A percentile compares a stretch with the other conserved stretches of the same genome.
Evolutionary conservation across 768 basidiomycete genomes (phyloP).

Genomic region (Peribolospora kevripleyi): DNA sequence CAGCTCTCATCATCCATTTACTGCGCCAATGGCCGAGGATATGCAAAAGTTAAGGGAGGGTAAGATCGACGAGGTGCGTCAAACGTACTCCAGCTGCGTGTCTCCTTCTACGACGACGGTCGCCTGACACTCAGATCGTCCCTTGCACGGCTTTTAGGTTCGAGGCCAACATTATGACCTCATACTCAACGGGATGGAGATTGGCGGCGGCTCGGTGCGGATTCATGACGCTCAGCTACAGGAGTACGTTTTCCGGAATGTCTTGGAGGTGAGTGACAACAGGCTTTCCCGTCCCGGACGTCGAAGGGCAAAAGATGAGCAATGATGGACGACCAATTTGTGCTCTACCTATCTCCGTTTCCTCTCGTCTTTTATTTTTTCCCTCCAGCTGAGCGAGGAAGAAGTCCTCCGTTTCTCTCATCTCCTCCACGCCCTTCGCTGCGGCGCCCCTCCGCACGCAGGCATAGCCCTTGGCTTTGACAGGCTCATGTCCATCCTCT

Average conservation of each 20-base stretch:
- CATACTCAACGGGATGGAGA: constrained; percentile 76
- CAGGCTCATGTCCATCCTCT: constrained; percentile 72
- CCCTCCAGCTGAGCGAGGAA: constrained; percentile 36
- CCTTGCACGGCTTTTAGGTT: constrained; percentile 26
- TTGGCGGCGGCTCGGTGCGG: constrained; percentile 80
- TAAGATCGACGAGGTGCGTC: constrained; percentile 28
- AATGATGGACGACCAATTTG: background rate
- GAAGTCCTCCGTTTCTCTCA: constrained; percentile 60
- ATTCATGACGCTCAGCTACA: constrained; percentile 75
- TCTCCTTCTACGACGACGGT: background rate
- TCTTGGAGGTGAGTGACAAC: constrained; percentile 42
- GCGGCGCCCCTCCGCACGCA: constrained; percentile 85
- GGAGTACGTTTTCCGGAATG: constrained; percentile 47
- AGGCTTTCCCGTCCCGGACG: background rate
- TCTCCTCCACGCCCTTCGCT: constrained; percentile 58
- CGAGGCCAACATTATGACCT: constrained; percentile 93
- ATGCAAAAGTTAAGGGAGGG: constrained; percentile 49
- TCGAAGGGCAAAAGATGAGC: background rate
- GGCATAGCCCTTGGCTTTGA: constrained; percentile 65
- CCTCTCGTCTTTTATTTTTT: background rate
- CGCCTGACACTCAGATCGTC: constrained; percentile 1
- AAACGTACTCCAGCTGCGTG: constrained; percentile 4
- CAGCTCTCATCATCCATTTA: constrained; percentile 86
- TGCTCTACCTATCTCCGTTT: background rate
- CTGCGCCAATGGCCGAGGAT: constrained; percentile 82